Base-by-base conservation (phyloP, 2,329 filamentous ascomycete species). In the Colletotrichum somersetense region DNA sequence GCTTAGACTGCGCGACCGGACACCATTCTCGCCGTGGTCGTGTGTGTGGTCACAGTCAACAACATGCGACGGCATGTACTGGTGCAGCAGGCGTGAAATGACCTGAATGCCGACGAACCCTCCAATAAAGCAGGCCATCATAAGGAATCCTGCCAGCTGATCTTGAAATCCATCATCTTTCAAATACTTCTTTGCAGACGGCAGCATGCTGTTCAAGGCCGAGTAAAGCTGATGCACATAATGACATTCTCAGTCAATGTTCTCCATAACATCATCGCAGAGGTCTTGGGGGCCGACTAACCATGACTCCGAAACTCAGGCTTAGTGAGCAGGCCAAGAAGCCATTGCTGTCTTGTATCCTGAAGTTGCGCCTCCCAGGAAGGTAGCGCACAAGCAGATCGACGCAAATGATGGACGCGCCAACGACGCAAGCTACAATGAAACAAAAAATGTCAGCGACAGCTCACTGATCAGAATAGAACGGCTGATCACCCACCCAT, bases 281-380 rank as follows among this genome's bases (percentile, higher is more conserved):
- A 38, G 33, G 14, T 46, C 20, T 8, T 38, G 10, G 23, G 14
- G 14, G 3, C 42, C 58, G 38, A 79, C 89, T 75, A 81, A 97
- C 95, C 95, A 99, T 97, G 57, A 98, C 95, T 55, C 96, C 96
- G 76, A 97, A 97, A 80, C 95, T 98, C 75, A 99, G 83, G 81
- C 95, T 97, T 73, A 98, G 83, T 0, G 96, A 98, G 30, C 91
- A 91, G 0, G 95, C 95, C 5, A 98, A 87, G 80, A 99, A 99
- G 30, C 86, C 86, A 84, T 93, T 96, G 83, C 93, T 98, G 74
- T 97, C 93, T 79, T 97, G 91, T 75, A 99, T 97, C 76, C 91
- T 89, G 81, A 98, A 99, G 79, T 91, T 87, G 77, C 87, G 89
- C 81, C 92, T 91, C 64, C 92, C 89, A 4, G 94, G 93, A 62